phyloP scores from a whole-genome alignment of 2,329 filamentous ascomycete species.

The Talaromyces rugulosus region DNA sequence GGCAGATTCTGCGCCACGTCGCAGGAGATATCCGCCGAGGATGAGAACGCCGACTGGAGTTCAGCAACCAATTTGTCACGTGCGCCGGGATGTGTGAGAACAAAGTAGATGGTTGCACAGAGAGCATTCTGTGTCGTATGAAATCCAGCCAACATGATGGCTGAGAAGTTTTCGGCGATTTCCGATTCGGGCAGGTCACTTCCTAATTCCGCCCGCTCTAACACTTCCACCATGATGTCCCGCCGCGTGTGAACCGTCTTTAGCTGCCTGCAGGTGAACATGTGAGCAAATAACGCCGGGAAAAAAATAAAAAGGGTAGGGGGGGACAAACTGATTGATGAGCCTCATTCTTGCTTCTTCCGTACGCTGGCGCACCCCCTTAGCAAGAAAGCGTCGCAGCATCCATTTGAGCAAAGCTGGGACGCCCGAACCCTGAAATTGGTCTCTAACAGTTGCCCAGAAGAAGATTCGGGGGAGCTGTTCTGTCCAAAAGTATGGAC shows the following conservation, averaged over 20 bases:
- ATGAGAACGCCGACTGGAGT: conserved; percentile 15
- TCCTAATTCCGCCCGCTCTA: conserved; percentile 16
- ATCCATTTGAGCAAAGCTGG: conserved; percentile 24
- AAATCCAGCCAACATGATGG: conserved; percentile 25
- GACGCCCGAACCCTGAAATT: conserved; percentile 23
- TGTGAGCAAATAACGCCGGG: neutral
- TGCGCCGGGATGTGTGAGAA: conserved; percentile 20
- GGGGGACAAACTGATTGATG: conserved; percentile 19
- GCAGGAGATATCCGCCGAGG: conserved; percentile 17
- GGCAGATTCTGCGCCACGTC: conserved; percentile 18
- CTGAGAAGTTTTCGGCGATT: conserved; percentile 24
- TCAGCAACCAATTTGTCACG: conserved; percentile 17
- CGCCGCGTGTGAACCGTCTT: conserved; percentile 19
- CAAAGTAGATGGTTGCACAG: conserved; percentile 24
- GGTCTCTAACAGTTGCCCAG: conserved; percentile 23
- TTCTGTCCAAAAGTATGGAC: conserved; percentile 24
- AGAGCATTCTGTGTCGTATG: conserved; percentile 24
- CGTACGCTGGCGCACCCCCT: conserved; percentile 18
- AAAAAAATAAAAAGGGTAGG: neutral
- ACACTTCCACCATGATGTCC: conserved; percentile 25
- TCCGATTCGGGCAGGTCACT: conserved; percentile 18
- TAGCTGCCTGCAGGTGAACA: conserved; percentile 16
- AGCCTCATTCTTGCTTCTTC: conserved; percentile 23
- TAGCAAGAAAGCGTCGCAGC: conserved; percentile 21
- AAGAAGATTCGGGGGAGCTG: conserved; percentile 24